Evolutionary conservation across 208 protist genomes (phyloP), one percentile per base, ranked within the genome.

Genomic region (Leishmania martiniquensis): DNA sequence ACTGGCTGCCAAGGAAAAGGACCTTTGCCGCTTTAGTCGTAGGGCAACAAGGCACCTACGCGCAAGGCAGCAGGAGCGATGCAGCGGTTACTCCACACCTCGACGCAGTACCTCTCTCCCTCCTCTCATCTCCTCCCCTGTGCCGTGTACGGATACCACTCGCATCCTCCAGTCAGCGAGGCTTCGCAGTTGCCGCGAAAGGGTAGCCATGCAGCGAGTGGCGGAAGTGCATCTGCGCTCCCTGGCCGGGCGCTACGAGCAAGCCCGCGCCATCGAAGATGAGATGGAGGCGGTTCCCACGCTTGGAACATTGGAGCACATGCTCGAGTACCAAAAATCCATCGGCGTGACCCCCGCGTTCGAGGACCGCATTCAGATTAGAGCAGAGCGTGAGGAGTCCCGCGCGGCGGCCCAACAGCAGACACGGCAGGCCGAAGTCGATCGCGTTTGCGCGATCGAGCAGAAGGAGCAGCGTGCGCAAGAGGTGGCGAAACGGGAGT

Each of bases 251-350:
- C 51, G 72, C 44, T 76, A 76, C 55, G 72, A 76, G 32, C 72
- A 55, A 15, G 72, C 39, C 22, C 45, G 72, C 39, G 20, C 37
- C 44, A 67, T 76, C 42, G 72, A 68, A 42, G 72, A 65, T 12
- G 55, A 76, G 42, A 76, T 76, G 72, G 72, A 76, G 29, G 47
- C 13, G 12, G n/a, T 76, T n/a, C 44, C 72, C 3, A 29, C 60
- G 1, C 72, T 76, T 39, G 72, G 72, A 22, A 76, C 72, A 15
- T 22, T 76, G 57, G 72, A 76, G 60, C 72, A 76, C 72, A 76
- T 68, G 72, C 72, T 76, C 25, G 68, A 76, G 72, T 76, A 76
- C 25, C 54, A 76, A 47, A 49, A 76, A 29, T 68, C 59, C 29
- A 76, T 76, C 45, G 72, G 72, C 45, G 22, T 76, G 13, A 51